phyloP scores from a whole-genome alignment of 2,329 filamentous ascomycete genomes.

The Tolypocladium pustulatum region DNA sequence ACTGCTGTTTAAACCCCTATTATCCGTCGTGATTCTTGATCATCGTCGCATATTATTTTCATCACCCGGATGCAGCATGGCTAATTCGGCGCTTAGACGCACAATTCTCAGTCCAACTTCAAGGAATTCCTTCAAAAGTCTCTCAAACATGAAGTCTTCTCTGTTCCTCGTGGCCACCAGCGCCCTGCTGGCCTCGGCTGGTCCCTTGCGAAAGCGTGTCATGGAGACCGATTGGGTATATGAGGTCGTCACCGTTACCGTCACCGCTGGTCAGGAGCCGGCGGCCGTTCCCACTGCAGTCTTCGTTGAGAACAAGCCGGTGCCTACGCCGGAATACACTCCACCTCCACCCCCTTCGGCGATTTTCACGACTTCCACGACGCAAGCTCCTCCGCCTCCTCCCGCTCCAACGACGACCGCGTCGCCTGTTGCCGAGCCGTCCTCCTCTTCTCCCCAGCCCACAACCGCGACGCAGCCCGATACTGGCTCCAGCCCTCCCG shows the following conservation, averaged over 20 bases:
- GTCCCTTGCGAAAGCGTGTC: slow-evolving; percentile 30
- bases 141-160: slow-evolving; percentile 38
- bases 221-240: slow-evolving; percentile 29
- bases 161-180: slow-evolving; percentile 32
- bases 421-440: background rate
- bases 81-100: background rate
- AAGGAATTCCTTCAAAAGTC: background rate
- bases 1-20: background rate
- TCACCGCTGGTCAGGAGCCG: slow-evolving; percentile 22
- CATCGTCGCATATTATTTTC: background rate
- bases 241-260: slow-evolving; percentile 32
- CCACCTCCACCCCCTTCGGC: background rate
- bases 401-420: background rate
- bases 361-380: background rate
- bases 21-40: background rate
- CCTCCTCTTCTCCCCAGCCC: slow-evolving; percentile 8
- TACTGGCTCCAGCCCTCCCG: background rate
- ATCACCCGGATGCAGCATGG: background rate
- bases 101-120: background rate
- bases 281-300: slow-evolving; percentile 1
- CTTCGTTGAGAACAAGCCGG: slow-evolving; percentile 4
- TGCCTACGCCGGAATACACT: background rate
- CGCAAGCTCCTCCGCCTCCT: background rate
- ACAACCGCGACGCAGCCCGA: slow-evolving; percentile 3
- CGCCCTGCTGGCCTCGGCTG: slow-evolving; percentile 34